Evolutionary conservation across 148 eudicot genomes (phyloP), one percentile per base, ranked within the genome.

Genomic region (Rhododendron ferrugineum): DNA sequence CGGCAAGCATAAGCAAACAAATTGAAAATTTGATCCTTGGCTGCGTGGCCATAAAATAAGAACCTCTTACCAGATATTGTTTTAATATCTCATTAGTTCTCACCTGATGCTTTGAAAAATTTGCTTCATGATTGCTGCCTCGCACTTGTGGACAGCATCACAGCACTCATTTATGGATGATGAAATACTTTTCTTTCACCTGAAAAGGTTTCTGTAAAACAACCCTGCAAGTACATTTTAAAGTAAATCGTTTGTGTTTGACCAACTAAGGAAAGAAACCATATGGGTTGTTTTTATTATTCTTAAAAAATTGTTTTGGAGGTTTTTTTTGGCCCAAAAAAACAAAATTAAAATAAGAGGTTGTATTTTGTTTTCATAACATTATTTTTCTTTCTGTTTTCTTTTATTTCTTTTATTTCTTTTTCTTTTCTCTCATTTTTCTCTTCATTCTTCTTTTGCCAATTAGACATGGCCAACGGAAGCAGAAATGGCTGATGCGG

Each of bases 381-480:
- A 26, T 22, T 36, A 23, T 36, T n/a, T 54, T 56, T 66, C 54
- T 72, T 18, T 66, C 44, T 20, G 15, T 50, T 49, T 58, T 34
- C 46, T 20, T 86, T 83, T 44, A 36, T 37, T 40, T 14, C 62
- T 30, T 50, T 23, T 22, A 36, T 37, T 40, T 14, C 62, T 30
- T 50, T 23, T 22, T 30, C 15, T 20, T 74, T 22, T 42, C 8
- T 60, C 15, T 22, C 36, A 64, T 37, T 42, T 22, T 50, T 79
- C 80, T 79, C 66, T 54, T 89, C 23, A 37, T 75, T 56, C 0
- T 88, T 82, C 32, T 30, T 87, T 75, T 80, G 68, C 79, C 86
- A 40, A 58, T 85, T 84, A 97, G 99, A 97, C 99, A 64, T 97
- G 98, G 98, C 99, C 99, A 72, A 95, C 99, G 30, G 98, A 94